Base-by-base conservation (phyloP, 2,329 filamentous ascomycete genomes). In the Ceratocystis lukuohia region DNA sequence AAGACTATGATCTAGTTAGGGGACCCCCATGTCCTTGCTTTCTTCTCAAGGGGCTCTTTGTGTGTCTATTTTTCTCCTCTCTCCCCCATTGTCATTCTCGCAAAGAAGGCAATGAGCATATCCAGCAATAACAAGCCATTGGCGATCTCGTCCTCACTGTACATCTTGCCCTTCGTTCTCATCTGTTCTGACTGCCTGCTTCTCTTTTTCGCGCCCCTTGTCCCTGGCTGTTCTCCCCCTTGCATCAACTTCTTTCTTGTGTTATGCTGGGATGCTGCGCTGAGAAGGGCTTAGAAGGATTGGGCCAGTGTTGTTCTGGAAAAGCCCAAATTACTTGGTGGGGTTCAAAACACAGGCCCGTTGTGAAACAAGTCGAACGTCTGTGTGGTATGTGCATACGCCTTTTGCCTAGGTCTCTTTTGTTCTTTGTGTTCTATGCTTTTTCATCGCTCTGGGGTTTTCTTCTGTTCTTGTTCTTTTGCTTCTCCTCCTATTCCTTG, bases 341-440 rank as follows among this genome's bases (percentile, higher is more conserved):
- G 37, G 12, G 37, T 22, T 50, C 12, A 50, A 57, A 33, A 57
- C 53, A 57, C 53, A 30, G 53, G 22, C 28, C 37, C 53, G 3
- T 57, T 57, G 53, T 57, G 53, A 57, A 57, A 57, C 53, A 57
- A 25, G 53, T 30, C 17, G 53, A 57, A 30, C 28, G 28, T 57
- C 53, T 30, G 53, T 33, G 53, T 57, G 37, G 37, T 12, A 41
- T 41, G 37, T 41, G 37, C 37, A 41, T 41, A 41, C 37, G 37
- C 37, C 12, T 15, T 41, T 41, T 15, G 37, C 8, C 37, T 41
- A 15, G 37, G 37, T 15, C 12, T 41, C 37, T 41, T 41, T 12
- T 56, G 50, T 15, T 15, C 20, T 30, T 25, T 30, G 7, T 56
- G 50, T 25, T 25, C 17, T n/a, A 22, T 48, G 17, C 46, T 22